phyloP scores from a whole-genome alignment of 2,329 filamentous ascomycete species.

The Aspergillus pseudotamarii region DNA sequence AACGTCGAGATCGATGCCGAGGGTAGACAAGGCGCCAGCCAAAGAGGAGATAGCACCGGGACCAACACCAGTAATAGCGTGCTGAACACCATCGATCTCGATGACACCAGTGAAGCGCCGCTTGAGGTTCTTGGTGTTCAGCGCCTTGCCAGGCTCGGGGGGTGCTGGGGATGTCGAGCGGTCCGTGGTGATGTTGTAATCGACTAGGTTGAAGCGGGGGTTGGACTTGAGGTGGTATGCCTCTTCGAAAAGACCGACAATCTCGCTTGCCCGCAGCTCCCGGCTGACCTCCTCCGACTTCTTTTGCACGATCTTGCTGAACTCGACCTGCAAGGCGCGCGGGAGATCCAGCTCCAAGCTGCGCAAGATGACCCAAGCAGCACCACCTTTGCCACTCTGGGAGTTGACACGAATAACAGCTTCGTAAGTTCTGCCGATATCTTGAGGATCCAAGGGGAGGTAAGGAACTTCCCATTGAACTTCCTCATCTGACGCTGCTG shows the following conservation, averaged over 20 bases:
- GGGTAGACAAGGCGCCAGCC: constrained; percentile 73
- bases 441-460: constrained; percentile 86
- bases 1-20: constrained; percentile 88
- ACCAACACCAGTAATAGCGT: constrained; percentile 75
- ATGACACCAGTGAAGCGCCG: constrained; percentile 85
- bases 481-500: constrained; percentile 60
- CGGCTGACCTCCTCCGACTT: constrained; percentile 78
- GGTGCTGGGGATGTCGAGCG: constrained; percentile 75
- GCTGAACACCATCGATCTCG: constrained; percentile 77
- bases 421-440: constrained; percentile 96
- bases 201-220: constrained; percentile 81
- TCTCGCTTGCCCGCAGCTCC: constrained; percentile 82
- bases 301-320: constrained; percentile 82
- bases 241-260: constrained; percentile 82
- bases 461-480: constrained; percentile 85
- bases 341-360: constrained; percentile 90
- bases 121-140: constrained; percentile 75
- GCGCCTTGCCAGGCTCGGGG: constrained; percentile 68
- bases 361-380: constrained; percentile 89
- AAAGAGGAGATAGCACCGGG: constrained; percentile 90
- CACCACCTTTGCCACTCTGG: constrained; percentile 91
- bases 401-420: constrained; percentile 98
- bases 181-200: constrained; percentile 89
- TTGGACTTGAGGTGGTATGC: constrained; percentile 85
- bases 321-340: constrained; percentile 87